Conservation (phyloP, 2,329 filamentous ascomycete species). For the Pestalotiopsis sp. region DNA sequence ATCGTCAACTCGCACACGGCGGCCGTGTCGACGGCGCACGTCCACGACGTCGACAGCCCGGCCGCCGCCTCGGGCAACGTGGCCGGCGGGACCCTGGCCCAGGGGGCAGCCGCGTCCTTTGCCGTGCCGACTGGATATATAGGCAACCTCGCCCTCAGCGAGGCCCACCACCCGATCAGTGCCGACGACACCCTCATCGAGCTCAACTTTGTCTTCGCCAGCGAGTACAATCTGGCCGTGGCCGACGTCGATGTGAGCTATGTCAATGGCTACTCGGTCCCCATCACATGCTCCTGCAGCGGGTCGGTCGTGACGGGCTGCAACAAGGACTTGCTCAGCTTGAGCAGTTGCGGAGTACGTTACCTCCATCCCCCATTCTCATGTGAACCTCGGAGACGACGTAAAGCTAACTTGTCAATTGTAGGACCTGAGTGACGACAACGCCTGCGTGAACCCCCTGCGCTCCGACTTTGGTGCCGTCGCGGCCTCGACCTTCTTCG, state of each 20-base stretch:
- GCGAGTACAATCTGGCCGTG: constrained; percentile 5
- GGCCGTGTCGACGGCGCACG: constrained; percentile 19
- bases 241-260: constrained; percentile 24
- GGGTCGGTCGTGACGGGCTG: constrained; percentile 21
- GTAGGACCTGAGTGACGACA: neutral
- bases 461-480: constrained; percentile 10
- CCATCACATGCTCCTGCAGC: constrained; percentile 23
- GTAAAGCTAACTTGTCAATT: neutral
- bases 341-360: constrained; percentile 20
- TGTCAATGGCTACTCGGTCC: constrained; percentile 24
- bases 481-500: constrained; percentile 20
- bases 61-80: constrained; percentile 14
- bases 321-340: constrained; percentile 21
- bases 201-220: constrained; percentile 16
- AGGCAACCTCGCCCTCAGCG: constrained; percentile 22
- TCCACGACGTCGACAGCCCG: constrained; percentile 14
- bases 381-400: neutral
- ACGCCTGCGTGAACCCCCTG: constrained; percentile 23
- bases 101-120: constrained; percentile 12
- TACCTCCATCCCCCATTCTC: neutral
- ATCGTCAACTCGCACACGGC: constrained; percentile 16
- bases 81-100: constrained; percentile 17
- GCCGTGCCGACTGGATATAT: constrained; percentile 23
- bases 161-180: constrained; percentile 8
- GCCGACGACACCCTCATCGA: constrained; percentile 19